These are phyloP conservation scores for Tilletia indica DNA, from an alignment of 1,284 basidiomycete genomes.

Conservation along the genomic window DNA sequence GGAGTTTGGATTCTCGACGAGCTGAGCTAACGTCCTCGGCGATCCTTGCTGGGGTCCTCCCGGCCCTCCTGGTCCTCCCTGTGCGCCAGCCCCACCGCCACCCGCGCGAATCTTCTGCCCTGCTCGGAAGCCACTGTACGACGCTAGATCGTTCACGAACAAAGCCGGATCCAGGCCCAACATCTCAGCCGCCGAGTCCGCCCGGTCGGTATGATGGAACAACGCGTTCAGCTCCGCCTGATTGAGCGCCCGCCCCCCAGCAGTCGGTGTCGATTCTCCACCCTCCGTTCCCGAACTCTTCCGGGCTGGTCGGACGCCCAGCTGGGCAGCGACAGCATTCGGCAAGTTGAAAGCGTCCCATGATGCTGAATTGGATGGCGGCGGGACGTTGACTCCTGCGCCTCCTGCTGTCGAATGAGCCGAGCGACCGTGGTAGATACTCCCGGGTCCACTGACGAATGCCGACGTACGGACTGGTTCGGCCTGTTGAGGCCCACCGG, in stretches of 20 bases:
- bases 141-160: slow-evolving; percentile 10
- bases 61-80: too few relatives aligned
- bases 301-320: background rate
- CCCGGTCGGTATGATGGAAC: slow-evolving; percentile 14
- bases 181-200: slow-evolving; percentile 13
- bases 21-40: background rate
- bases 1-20: background rate
- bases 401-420: slow-evolving; percentile 3
- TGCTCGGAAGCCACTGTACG: background rate
- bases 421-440: slow-evolving; percentile 40
- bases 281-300: background rate
- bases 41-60: too few relatives aligned
- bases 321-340: background rate
- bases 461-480: slow-evolving; percentile 30
- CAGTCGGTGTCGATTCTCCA: background rate
- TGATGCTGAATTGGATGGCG: background rate
- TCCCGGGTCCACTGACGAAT: slow-evolving; percentile 40
- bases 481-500: slow-evolving; percentile 29
- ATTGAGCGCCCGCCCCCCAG: slow-evolving; percentile 9
- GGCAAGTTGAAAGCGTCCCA: background rate
- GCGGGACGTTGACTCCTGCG: background rate
- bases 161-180: background rate
- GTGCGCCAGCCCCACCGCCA: background rate
- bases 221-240: slow-evolving; percentile 7
- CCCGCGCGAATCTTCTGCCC: slow-evolving; percentile 1